A percentile compares a stretch with the other conserved stretches of the same genome.
These are phyloP conservation scores for Microsporum ferrugineum DNA, from an alignment of 2,329 filamentous ascomycete genomes.

Conservation along the genomic window DNA sequence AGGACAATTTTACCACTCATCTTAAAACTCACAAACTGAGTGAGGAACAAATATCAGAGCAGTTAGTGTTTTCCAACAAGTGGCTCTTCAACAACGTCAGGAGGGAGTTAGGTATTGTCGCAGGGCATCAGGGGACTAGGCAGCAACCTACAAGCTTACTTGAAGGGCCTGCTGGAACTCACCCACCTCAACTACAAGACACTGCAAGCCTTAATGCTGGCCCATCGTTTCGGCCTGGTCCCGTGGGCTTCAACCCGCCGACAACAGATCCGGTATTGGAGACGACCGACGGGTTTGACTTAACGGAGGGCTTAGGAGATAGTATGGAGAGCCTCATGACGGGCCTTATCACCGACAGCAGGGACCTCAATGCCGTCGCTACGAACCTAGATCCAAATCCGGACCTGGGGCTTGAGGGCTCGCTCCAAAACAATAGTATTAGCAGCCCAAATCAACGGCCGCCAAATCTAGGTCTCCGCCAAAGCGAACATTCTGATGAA, in stretches of 20 bases:
- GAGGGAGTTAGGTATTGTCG: not conserved
- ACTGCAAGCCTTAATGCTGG: not conserved
- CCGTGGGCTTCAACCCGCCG: not conserved
- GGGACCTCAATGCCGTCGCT: too few relatives aligned
- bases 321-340: too few relatives aligned
- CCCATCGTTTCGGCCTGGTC: not conserved
- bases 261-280: not conserved
- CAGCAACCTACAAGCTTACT: not conserved
- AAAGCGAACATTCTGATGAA: not conserved
- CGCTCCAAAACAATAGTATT: not conserved
- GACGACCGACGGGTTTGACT: not conserved
- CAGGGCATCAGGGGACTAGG: not conserved
- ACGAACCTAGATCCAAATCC: too few relatives aligned
- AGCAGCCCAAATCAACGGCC: not conserved
- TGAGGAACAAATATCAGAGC: not conserved
- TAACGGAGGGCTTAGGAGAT: too few relatives aligned
- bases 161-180: not conserved
- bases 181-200: not conserved
- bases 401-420: too few relatives aligned
- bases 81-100: not conserved
- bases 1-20: constrained; percentile 80
- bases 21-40: constrained; percentile 30
- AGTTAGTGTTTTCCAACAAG: not conserved
- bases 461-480: not conserved
- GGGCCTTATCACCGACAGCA: too few relatives aligned